Evolutionary conservation across 495 filamentous ascomycete genomes (phyloP).

Genomic region (Aspergillus incahuasiensis): DNA sequence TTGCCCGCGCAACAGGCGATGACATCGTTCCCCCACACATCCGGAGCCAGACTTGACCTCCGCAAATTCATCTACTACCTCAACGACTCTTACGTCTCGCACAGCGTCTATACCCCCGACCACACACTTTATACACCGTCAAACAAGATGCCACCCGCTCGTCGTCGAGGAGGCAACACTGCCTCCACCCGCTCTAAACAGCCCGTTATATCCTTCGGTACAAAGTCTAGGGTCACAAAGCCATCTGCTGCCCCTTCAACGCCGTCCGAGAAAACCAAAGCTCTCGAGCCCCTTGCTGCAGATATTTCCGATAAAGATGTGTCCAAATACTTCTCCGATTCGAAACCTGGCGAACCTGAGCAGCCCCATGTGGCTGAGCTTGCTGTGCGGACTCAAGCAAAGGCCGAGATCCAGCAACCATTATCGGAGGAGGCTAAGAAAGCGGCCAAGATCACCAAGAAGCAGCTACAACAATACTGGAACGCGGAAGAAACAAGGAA

Average conservation of each 20-base stretch:
- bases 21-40: conserved; percentile 15
- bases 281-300: conserved; percentile 28
- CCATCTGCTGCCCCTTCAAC: conserved; percentile 42
- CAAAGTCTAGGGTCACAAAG: conserved; percentile 69
- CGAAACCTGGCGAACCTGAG: conserved; percentile 24
- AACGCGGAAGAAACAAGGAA: conserved; percentile 56
- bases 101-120: background rate
- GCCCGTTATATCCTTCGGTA: conserved; percentile 70
- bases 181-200: conserved; percentile 45
- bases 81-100: background rate
- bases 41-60: background rate
- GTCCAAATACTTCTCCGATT: conserved; percentile 23
- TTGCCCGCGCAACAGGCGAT: background rate
- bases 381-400: conserved; percentile 40
- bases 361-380: conserved; percentile 46
- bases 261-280: conserved; percentile 46
- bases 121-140: background rate
- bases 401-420: conserved; percentile 37
- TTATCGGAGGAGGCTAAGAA: conserved; percentile 46
- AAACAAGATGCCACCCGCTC: conserved; percentile 62
- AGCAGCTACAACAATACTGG: conserved; percentile 72
- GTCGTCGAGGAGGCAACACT: conserved; percentile 49
- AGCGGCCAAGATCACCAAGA: conserved; percentile 57
- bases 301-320: conserved; percentile 33
- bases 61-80: background rate